These are phyloP conservation scores for Kondoa subrosea DNA, from an alignment of 768 basidiomycete genomes.

Conservation along the genomic window DNA sequence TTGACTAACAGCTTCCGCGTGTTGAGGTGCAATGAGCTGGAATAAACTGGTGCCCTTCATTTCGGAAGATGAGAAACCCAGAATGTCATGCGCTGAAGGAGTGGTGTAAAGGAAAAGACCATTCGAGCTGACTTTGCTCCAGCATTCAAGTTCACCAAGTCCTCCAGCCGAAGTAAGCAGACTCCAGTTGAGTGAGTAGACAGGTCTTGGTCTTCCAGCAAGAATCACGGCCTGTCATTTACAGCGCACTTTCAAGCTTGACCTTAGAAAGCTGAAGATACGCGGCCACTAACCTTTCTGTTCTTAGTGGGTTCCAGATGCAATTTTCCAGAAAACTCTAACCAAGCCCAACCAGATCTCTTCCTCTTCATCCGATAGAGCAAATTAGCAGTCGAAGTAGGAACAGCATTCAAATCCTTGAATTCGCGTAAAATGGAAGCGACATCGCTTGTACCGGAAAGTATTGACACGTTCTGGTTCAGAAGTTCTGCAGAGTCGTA, in stretches of 20 bases:
- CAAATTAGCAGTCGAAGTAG: slow-evolving; percentile 46
- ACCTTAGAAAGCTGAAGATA: background rate
- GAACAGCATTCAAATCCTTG: slow-evolving; percentile 37
- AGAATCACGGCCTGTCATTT: slow-evolving; percentile 87
- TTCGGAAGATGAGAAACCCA: slow-evolving; percentile 28
- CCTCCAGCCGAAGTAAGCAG: slow-evolving; percentile 43
- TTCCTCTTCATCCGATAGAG: slow-evolving; percentile 69
- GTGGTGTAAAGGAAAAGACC: slow-evolving; percentile 35
- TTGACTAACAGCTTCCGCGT: slow-evolving; percentile 24
- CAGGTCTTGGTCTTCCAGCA: slow-evolving; percentile 51
- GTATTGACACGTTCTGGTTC: slow-evolving; percentile 57
- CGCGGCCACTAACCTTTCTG: slow-evolving; percentile 15
- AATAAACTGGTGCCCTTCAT: slow-evolving; percentile 27
- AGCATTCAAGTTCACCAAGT: slow-evolving; percentile 35
- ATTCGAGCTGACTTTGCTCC: slow-evolving; percentile 35
- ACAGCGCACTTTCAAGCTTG: slow-evolving; percentile 82
- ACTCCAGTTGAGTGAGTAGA: slow-evolving; percentile 39
- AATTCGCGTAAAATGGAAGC: slow-evolving; percentile 81
- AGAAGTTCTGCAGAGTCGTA: slow-evolving; percentile 72
- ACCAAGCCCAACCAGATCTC: slow-evolving; percentile 57
- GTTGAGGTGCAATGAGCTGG: slow-evolving; percentile 29
- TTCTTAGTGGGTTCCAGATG: slow-evolving; percentile 54
- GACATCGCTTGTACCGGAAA: slow-evolving; percentile 76
- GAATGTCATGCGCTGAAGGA: slow-evolving; percentile 30
- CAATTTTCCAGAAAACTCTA: slow-evolving; percentile 73